phyloP scores from a whole-genome alignment of 352 stramenopile species.

The Phytophthora crassamura region DNA sequence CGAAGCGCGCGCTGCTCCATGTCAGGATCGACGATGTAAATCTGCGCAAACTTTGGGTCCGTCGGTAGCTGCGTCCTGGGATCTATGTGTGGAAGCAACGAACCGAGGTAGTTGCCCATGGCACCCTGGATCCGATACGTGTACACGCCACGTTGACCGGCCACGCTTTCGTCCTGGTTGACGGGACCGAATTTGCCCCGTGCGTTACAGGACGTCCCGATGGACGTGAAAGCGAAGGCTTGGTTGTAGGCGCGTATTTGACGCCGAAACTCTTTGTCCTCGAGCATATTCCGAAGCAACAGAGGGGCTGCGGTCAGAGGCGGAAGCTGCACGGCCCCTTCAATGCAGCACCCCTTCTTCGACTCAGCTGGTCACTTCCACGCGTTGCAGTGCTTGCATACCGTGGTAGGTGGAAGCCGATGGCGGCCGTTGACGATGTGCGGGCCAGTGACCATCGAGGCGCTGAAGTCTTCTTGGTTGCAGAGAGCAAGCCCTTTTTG shows the following conservation, averaged over 20 bases:
- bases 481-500: no score
- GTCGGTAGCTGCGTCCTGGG: background rate
- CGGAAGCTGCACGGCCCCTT: no score
- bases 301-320: no score
- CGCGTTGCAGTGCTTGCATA: no score
- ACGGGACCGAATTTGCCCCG: background rate
- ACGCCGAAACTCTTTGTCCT: no score
- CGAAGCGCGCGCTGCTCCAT: background rate
- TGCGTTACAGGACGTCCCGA: background rate
- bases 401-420: no score
- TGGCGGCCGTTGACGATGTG: no score
- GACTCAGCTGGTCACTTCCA: no score
- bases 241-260: conserved; percentile 24
- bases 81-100: background rate
- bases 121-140: conserved; percentile 4
- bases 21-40: conserved; percentile 20
- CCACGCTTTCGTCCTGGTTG: conserved; percentile 1
- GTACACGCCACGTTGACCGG: background rate
- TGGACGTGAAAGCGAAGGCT: conserved; percentile 22
- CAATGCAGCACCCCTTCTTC: no score
- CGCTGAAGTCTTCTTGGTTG: no score
- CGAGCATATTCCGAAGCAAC: no score
- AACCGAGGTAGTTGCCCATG: background rate
- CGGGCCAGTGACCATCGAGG: no score
- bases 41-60: conserved; percentile 5